Base-by-base conservation (phyloP, 371 early-diverging fungal species). In the Mucor racemosus region DNA sequence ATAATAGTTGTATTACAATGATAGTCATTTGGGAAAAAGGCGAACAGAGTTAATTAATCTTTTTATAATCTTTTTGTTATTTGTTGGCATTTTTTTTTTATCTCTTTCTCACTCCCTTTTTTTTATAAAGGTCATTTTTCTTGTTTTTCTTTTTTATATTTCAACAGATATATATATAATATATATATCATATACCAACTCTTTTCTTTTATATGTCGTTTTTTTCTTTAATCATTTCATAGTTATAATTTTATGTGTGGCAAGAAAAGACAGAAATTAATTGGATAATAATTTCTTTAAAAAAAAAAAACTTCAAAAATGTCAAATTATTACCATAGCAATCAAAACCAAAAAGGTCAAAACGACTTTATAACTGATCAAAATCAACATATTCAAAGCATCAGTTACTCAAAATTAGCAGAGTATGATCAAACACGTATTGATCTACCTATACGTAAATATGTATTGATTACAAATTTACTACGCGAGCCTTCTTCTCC, bases 361-460 rank as follows among this genome's bases (percentile, higher is more conserved):
- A 21, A 50, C 13, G 3, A 26, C 11, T 21, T 21, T 21, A 50
- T 50, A 11, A 21, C 26, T 26, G 26, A 26, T 10, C 50, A 55
- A 34, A 60, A 60, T 26, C 46, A 61, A 21, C 36, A 64, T 50
- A 65, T 72, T n/a, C 62, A 72, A 44, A 59, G 62, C 1, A 53
- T 72, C 17, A 65, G 65, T 40, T 62, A 62, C 41, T 53, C 73
- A 34, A 72, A 72, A 41, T 40, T 72, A 40, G 65, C 62, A 39
- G 62, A 72, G 46, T 72, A 65, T 17, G 62, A 72, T 56, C 62
- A 62, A 54, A 42, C 65, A 62, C 65, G 66, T 26, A 72, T 55
- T 31, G 72, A 72, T 58, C 56, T 72, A 35, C 60, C 73, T 13
- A 72, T 72, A 5, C 68, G 68, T 7, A 72, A 72, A 68, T 72